phyloP scores from a whole-genome alignment of 106 monocot species.

The Platanthera zijinensis region DNA sequence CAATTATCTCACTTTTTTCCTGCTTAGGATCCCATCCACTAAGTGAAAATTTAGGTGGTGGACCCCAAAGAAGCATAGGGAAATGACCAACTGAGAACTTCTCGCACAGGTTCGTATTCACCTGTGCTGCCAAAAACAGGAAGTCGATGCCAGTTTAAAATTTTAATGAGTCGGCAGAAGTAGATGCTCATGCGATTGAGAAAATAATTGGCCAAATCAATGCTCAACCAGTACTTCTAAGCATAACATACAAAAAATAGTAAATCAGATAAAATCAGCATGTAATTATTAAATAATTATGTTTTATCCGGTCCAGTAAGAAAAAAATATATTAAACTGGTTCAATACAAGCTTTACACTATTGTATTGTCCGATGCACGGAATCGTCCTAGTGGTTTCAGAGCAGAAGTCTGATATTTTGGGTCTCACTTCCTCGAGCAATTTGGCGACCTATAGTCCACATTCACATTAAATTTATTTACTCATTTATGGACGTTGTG shows the following conservation, averaged over 20 bases:
- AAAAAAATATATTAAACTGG: too few species aligned
- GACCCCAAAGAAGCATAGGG: conserved; percentile 83
- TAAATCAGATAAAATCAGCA: not conserved
- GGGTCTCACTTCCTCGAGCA: too few species aligned
- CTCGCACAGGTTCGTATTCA: conserved; percentile 70
- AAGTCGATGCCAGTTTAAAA: not conserved
- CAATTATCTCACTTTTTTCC: conserved; percentile 52
- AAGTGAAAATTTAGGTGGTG: conserved; percentile 52
- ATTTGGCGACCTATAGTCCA: too few species aligned
- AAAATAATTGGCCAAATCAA: not conserved
- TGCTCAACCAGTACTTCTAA: not conserved
- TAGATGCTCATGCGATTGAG: not conserved
- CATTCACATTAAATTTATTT: too few species aligned
- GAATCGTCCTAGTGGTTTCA: too few species aligned
- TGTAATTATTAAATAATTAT: not conserved
- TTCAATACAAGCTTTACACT: too few species aligned
- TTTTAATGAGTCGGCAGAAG: not conserved
- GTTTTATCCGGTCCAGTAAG: not conserved
- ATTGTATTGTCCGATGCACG: too few species aligned
- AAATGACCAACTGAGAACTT: conserved; percentile 74
- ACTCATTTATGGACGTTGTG: too few species aligned
- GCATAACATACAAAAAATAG: not conserved
- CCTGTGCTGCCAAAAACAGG: conserved; percentile 73
- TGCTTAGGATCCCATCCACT: conserved; percentile 57
- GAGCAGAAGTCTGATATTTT: too few species aligned